These are phyloP conservation scores for Pleoardoris graminearum DNA, from an alignment of 2,329 filamentous ascomycete genomes.

Conservation along the genomic window DNA sequence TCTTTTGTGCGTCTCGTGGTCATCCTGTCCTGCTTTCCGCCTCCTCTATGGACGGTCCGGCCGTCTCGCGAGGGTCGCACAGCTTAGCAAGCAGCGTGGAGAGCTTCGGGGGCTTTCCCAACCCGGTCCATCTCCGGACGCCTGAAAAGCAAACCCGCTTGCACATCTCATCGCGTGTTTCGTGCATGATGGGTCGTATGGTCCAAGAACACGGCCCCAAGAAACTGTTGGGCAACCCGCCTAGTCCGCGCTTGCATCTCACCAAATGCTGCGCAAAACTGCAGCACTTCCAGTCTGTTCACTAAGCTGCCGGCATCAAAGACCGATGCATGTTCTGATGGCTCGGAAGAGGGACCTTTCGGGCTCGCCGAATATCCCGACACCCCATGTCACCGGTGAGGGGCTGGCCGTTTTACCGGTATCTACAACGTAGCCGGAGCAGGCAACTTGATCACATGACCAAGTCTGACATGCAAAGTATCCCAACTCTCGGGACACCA, in stretches of 20 bases:
- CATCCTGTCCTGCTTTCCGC: conserved; percentile 9
- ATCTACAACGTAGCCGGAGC: conserved; percentile 20
- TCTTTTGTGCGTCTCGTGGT: background rate
- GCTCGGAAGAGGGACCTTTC: conserved; percentile 7
- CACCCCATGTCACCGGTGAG: conserved; percentile 2
- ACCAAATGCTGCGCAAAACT: too few species aligned
- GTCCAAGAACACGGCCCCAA: background rate
- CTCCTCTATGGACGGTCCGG: conserved; percentile 17
- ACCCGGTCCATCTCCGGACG: conserved; percentile 13
- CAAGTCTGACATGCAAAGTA: conserved; percentile 17
- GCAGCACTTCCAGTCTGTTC: background rate
- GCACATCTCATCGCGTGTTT: conserved; percentile 10
- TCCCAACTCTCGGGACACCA: conserved; percentile 31
- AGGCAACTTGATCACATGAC: conserved; percentile 26
- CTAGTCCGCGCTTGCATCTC: conserved; percentile 2
- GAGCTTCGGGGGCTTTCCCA: conserved; percentile 15
- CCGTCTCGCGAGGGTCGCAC: conserved; percentile 22
- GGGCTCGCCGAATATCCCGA: conserved; percentile 23
- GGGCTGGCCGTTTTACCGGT: conserved; percentile 8
- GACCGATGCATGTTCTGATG: too few species aligned
- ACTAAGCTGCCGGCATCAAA: too few species aligned
- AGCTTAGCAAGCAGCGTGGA: conserved; percentile 19
- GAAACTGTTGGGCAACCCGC: conserved; percentile 1
- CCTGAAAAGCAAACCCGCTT: conserved; percentile 17
- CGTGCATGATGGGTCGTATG: conserved; percentile 9